Evolutionary conservation across 345 rosid genomes (phyloP), one percentile per base, ranked within the genome.

Genomic region (Gossypium rotundifolium): DNA sequence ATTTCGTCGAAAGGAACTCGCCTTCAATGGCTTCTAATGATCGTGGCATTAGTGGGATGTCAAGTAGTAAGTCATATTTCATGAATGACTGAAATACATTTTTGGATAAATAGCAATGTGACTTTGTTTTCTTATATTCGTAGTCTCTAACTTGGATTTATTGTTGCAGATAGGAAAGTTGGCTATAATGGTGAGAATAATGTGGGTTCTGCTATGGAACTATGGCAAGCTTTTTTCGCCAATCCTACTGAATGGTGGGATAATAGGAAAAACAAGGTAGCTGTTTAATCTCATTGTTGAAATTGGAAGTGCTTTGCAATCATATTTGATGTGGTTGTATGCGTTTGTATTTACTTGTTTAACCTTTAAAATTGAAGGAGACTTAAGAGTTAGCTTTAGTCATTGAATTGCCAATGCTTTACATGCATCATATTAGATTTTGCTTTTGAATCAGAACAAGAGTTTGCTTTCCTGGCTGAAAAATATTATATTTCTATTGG

Each of bases 241-340:
- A 85, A 79, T 80, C 93, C 91, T 20, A 45, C 58, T 40, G 86
- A 89, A 20, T 89, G 93, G 91, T 89, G 91, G 89, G 93, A 89
- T 75, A 89, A 89, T 62, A 79, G 91, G 81, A 87, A 78, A 64
- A 83, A 74, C 82, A 89, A 89, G 93, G 93, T 89, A 81, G 12
- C 18, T 46, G 13, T 66, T 58, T 58, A 58, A 13, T 46, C 48
- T 45, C 44, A 57, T 40, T 74, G 42, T 27, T 38, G 9, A 33
- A 52, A 9, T 20, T 3, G 25, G 48, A 65, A 40, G 64, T 7
- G 7, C 12, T 51, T 46, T 3, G 18, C 22, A 5, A 10, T 67
- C 16, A 13, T 67, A 23, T 67, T 9, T 12, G 40, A 46, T 68
- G 42, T 49, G 42, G 42, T 48, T 48, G 18, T 66, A 29, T 68